Evolutionary conservation across 306 rosid species (phyloP), one percentile per base, ranked within the genome.

Genomic region (Cucumis cinereus): DNA sequence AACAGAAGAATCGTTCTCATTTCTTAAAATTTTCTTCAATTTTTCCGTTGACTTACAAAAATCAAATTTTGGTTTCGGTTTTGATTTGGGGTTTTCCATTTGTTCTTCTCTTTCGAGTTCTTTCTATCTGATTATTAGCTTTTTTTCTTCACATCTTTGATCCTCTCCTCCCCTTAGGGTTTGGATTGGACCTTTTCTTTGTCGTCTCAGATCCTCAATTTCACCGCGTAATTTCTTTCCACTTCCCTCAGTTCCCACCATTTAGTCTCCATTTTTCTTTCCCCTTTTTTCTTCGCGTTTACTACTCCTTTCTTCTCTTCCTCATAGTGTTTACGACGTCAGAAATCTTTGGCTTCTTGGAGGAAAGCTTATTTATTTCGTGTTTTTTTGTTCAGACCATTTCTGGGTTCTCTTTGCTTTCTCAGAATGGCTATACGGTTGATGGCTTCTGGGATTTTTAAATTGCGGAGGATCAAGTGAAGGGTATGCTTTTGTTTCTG

Each of bases 181-280:
- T 72, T 72, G 38, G 60, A 72, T 72, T 72, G 38, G 76, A 72
- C 60, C 59, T 50, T 12, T 72, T 72, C 76, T 50, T 28, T 20
- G 28, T 19, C 76, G 26, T 72, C 59, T 53, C 56, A 49, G 59
- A 71, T 72, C 76, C 76, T 50, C 76, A 72, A 50, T 20, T 35
- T 16, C 60, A 50, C 56, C 58, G 76, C 76, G 60, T 72, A 8
- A 72, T 72, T 72, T 28, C 76, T 30, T 50, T 24, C 60, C 43
- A 49, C 41, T 50, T 71, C 76, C 16, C 47, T 10, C 43, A 26
- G 16, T 26, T 47, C 43, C 23, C 75, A 26, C 59, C 57, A 0
- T 17, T 41, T 11, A 36, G 22, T 68, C 36, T 69, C 16, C 55
- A 7, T 41, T 66, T 40, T 17, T 20, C 6, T 20, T 26, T 14